Evolutionary conservation across 2,329 filamentous ascomycete genomes (phyloP), one percentile per base, ranked within the genome.

Genomic region (Aquanectria penicillioides): DNA sequence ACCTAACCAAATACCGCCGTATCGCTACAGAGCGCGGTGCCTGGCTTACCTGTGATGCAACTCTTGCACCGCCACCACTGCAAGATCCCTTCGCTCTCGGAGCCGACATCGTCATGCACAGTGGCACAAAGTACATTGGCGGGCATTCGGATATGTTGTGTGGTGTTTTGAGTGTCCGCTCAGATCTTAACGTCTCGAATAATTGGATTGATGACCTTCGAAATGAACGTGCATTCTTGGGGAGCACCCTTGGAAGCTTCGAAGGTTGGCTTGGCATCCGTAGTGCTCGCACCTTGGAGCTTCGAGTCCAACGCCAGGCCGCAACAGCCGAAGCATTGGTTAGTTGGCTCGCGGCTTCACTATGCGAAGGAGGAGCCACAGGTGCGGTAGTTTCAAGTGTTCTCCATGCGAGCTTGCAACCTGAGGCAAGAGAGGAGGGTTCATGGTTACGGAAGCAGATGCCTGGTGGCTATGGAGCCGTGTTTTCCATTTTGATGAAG

Each of bases 141-240:
- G 94, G 94, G 0, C 94, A 97, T 77, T 93, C 89, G 66, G 94
- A 97, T 77, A 83, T 97, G 83, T 85, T 97, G 5, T 95, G 91
- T 71, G 94, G 94, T 15, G 88, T 96, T 17, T 78, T 97, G 26
- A 85, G 86, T 0, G 84, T 93, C 6, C 79, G 83, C 43, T 82
- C 83, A 5, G 72, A 73, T 17, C 74, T 74, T 38, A 68, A 48
- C 17, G 13, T 6, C 4, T 23, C 26, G 34, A 67, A 82, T 49
- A 80, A 80, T 5, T 90, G 89, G 89, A 74, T 86, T 13, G 73
- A 74, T 31, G 79, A 76, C 11, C 76, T 97, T 68, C 77, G 81
- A 46, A 72, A 74, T 2, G 94, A 97, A 73, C 81, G 94, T 4
- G 68, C 92, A n/a, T 85, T 86, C 63, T 77, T 97, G 12, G 94